Conservation (phyloP, 768 basidiomycete species). For the Leucogyrophana mollusca region DNA sequence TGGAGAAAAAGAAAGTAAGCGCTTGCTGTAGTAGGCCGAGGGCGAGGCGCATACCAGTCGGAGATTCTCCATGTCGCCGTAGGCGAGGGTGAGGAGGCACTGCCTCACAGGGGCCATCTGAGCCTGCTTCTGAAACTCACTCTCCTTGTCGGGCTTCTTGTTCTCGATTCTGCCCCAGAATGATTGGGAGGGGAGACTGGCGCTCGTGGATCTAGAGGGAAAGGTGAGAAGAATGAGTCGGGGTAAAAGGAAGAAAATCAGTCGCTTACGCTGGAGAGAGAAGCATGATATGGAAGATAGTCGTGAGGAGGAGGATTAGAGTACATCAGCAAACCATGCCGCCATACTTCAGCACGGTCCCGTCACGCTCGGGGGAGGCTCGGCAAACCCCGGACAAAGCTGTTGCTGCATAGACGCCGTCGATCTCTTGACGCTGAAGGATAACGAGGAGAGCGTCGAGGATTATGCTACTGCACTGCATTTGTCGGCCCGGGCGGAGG, state of each 20-base stretch:
- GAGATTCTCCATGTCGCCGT: conserved; percentile 85
- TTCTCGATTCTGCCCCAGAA: conserved; percentile 71
- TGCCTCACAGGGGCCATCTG: conserved; percentile 73
- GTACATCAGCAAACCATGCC: too few relatives aligned
- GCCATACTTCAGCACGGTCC: too few relatives aligned
- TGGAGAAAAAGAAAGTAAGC: conserved; percentile 26
- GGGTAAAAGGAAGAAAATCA: conserved; percentile 17
- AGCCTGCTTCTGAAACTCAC: conserved; percentile 51
- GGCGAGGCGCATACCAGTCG: conserved; percentile 51
- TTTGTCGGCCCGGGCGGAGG: conserved; percentile 56
- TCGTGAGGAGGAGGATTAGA: conserved; percentile 15
- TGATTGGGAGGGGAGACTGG: conserved; percentile 49
- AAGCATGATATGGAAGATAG: conserved; percentile 51
- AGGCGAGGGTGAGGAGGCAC: conserved; percentile 77
- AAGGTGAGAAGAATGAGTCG: conserved; percentile 34
- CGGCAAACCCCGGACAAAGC: too few relatives aligned
- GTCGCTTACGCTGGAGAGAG: conserved; percentile 75
- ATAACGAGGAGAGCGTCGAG: conserved; percentile 57
- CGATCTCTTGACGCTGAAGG: conserved; percentile 84
- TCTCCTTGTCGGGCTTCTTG: conserved; percentile 59
- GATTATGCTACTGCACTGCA: conserved; percentile 72
- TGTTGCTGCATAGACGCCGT: too few relatives aligned
- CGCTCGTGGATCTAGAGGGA: conserved; percentile 59
- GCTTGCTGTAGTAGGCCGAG: not conserved
- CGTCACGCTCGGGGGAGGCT: too few relatives aligned